Conservation (phyloP, 768 basidiomycete species). For the Boletus barrowsii region DNA sequence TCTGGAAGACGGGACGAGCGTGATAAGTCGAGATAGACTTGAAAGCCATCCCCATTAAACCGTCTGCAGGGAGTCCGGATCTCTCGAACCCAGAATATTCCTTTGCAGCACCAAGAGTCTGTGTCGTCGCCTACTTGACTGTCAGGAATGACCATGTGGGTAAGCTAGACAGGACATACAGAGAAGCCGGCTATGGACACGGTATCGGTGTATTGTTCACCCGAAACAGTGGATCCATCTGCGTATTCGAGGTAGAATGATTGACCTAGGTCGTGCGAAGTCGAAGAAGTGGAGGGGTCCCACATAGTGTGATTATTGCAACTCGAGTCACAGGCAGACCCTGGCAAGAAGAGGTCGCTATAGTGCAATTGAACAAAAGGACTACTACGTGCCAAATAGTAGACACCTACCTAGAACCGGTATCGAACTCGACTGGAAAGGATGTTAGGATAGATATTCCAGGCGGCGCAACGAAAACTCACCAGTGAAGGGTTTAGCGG, state of each 20-base stretch:
- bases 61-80: conserved; percentile 9
- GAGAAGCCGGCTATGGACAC: conserved; percentile 4
- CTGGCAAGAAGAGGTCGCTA: conserved; percentile 18
- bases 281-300: conserved; percentile 22
- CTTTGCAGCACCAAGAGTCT: conserved; percentile 11
- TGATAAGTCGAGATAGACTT: conserved; percentile 22
- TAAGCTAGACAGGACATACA: background rate
- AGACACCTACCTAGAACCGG: conserved; percentile 20
- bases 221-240: conserved; percentile 33
- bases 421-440: conserved; percentile 25
- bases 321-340: background rate
- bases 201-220: conserved; percentile 37
- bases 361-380: background rate
- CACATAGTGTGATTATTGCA: conserved; percentile 32
- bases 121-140: conserved; percentile 3
- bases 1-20: conserved; percentile 29
- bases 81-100: background rate
- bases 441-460: background rate
- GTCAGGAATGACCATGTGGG: background rate
- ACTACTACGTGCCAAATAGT: background rate
- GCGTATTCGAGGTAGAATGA: conserved; percentile 34
- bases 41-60: conserved; percentile 32
- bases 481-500: conserved; percentile 9
- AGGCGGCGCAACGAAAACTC: background rate
- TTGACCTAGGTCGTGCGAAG: conserved; percentile 20